Evolutionary conservation across 1,139 yeast species (phyloP).

Genomic region (Sugiyamaella grinbergsii): DNA sequence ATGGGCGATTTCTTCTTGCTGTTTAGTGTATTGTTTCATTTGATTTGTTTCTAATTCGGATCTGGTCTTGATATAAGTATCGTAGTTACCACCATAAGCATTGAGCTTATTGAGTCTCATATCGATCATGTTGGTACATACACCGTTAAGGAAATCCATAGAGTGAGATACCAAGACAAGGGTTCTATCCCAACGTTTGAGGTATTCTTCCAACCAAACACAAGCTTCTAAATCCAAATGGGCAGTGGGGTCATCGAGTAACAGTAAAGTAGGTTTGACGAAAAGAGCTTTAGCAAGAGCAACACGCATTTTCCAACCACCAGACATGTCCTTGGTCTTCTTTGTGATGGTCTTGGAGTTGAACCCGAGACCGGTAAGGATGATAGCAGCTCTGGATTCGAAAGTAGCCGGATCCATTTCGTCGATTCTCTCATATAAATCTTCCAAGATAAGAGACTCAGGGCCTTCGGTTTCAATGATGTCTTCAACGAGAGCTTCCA

Average conservation of each 20-base stretch:
- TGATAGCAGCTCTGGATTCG: constrained; percentile 94
- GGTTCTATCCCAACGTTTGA: constrained; percentile 90
- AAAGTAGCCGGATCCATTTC: constrained; percentile 94
- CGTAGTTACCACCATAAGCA: constrained; percentile 97
- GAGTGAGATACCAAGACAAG: constrained; percentile 96
- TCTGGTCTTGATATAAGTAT: constrained; percentile 93
- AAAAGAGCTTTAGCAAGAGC: constrained; percentile 73
- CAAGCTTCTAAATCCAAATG: constrained; percentile 99
- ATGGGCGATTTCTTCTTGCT: constrained; percentile 98
- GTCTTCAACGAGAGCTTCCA: constrained; percentile 91
- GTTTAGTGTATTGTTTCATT: constrained; percentile 95
- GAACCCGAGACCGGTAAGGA: constrained; percentile 97
- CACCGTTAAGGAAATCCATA: constrained; percentile 99
- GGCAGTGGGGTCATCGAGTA: constrained; percentile 93
- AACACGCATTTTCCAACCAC: constrained; percentile 96
- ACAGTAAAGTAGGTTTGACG: constrained; percentile 35
- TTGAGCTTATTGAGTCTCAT: constrained; percentile 78
- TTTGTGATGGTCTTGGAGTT: constrained; percentile 78
- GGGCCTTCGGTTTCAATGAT: constrained; percentile 91
- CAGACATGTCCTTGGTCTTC: constrained; percentile 98
- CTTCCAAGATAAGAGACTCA: constrained; percentile 82
- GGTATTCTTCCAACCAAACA: constrained; percentile 99
- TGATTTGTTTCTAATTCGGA: constrained; percentile 93
- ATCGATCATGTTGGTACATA: constrained; percentile 96
- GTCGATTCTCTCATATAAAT: constrained; percentile 92